phyloP scores from a whole-genome alignment of 306 rosid species.

The Lathyrus sativus region DNA sequence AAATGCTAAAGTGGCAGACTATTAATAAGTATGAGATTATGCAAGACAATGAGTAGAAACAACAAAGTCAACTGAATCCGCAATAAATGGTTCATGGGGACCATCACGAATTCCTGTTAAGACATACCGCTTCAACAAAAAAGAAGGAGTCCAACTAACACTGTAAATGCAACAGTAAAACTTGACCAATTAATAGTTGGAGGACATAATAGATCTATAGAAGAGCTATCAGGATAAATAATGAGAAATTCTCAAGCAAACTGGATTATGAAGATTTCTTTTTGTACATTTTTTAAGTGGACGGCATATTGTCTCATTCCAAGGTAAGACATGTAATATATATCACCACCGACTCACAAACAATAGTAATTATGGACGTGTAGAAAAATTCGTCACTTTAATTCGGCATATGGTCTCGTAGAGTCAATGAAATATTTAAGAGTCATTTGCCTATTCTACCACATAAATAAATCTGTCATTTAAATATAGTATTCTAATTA shows the following conservation, averaged over 20 bases:
- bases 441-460: slow-evolving; percentile 16
- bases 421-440: too few relatives aligned
- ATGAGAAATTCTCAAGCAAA: slow-evolving; percentile 19
- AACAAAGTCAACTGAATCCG: slow-evolving; percentile 97
- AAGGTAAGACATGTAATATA: slow-evolving; percentile 5
- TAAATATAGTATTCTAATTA: slow-evolving; percentile 23
- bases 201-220: slow-evolving; percentile 31
- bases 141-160: slow-evolving; percentile 96
- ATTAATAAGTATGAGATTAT: slow-evolving; percentile 28
- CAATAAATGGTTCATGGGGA: slow-evolving; percentile 98
- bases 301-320: too few relatives aligned
- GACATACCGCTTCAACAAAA: slow-evolving; percentile 93
- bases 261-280: not conserved
- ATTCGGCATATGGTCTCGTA: too few relatives aligned
- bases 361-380: slow-evolving; percentile 7
- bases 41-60: slow-evolving; percentile 62
- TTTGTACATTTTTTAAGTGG: too few relatives aligned
- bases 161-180: slow-evolving; percentile 56
- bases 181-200: slow-evolving; percentile 41
- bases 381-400: too few relatives aligned
- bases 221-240: slow-evolving; percentile 23
- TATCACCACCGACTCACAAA: slow-evolving; percentile 14
- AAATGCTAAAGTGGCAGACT: slow-evolving; percentile 20
- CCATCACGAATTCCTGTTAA: slow-evolving; percentile 98
- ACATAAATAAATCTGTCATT: slow-evolving; percentile 24